Base-by-base conservation (phyloP, 306 rosid genomes). In the Casuarina glauca region DNA sequence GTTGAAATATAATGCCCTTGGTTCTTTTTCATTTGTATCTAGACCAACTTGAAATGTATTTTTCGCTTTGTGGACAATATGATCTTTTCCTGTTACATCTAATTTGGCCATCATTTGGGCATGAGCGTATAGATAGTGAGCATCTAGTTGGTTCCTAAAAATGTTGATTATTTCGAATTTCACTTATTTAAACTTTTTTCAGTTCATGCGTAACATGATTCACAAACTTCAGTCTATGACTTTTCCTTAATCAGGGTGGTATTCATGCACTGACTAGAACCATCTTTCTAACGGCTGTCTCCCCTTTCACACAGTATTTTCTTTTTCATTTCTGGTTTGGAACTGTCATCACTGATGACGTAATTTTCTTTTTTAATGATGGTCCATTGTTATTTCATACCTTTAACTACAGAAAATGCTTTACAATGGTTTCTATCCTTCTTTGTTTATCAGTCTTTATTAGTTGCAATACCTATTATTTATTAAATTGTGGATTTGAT, bases 401-500 rank as follows among this genome's bases (percentile, higher is more conserved):
- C 38, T 67, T n/a, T 67, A n/a, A n/a, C 48, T 41, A 7, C 11
- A 42, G 46, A 43, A 67, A 41, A 15, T 66, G 50, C 50, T 41
- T 38, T 38, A 15, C 19, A 66, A 6, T 16, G 39, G 10, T 16
- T 64, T 66, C 9, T 66, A 42, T 66, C 48, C 48, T 61, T 36
- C 36, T 62, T 35, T 35, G 12, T 53, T 53, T 36, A 3, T 38
- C 12, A 36, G 43, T 5, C 19, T 63, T 38, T 63, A 39, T 15
- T 5, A 63, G 20, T 39, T 20, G 49, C 17, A n/a, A 1, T 5
- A 66, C 39, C 3, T 19, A 26, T 58, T 58, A 58, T 15, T 58
- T 78, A 51, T 80, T 76, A 85, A 85, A 70, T 69, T 15, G 46
- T 72, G 51, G 86, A 71, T 75, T 76, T 78, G 82, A 35, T 66